Evolutionary conservation across 805 yeast species (phyloP).

Genomic region (Ogataea glucozyma): DNA sequence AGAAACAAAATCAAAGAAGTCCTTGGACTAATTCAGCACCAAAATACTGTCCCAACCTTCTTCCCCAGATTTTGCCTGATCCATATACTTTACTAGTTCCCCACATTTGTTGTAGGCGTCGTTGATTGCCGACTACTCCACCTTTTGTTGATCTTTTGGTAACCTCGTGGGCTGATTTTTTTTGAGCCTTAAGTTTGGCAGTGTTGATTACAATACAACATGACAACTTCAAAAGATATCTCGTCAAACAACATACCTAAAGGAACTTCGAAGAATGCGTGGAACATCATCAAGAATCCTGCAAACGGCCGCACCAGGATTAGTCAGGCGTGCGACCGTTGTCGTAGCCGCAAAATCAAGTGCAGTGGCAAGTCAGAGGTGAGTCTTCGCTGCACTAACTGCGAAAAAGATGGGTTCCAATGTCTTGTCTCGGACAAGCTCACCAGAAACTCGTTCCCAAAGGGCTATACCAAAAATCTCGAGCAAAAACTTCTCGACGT

Average conservation of each 20-base stretch:
- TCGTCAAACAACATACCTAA: too few species aligned
- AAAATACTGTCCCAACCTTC: neutral
- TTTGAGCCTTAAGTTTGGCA: too few species aligned
- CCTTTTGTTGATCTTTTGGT: slow-evolving; percentile 10
- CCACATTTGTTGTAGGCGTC: slow-evolving; percentile 1
- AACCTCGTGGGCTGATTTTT: too few species aligned
- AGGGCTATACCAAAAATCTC: slow-evolving; percentile 75
- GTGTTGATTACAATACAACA: too few species aligned
- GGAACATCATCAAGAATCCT: slow-evolving; percentile 40
- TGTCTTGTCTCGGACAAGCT: slow-evolving; percentile 74
- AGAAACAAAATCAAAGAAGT: too few species aligned
- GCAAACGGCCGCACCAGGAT: slow-evolving; percentile 48
- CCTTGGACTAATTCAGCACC: too few species aligned
- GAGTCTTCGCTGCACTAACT: slow-evolving; percentile 63
- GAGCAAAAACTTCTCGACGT: slow-evolving; percentile 62
- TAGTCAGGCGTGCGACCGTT: slow-evolving; percentile 81
- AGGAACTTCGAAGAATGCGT: slow-evolving; percentile 15
- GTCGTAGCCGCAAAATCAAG: slow-evolving; percentile 72
- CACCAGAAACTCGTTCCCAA: slow-evolving; percentile 76
- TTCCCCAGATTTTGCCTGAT: neutral
- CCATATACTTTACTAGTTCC: neutral
- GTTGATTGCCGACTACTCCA: slow-evolving; percentile 5
- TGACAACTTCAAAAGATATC: too few species aligned
- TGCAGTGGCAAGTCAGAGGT: slow-evolving; percentile 63
- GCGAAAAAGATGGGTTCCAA: slow-evolving; percentile 61